phyloP scores from a whole-genome alignment of 768 basidiomycete genomes.

The Trametes maxima region DNA sequence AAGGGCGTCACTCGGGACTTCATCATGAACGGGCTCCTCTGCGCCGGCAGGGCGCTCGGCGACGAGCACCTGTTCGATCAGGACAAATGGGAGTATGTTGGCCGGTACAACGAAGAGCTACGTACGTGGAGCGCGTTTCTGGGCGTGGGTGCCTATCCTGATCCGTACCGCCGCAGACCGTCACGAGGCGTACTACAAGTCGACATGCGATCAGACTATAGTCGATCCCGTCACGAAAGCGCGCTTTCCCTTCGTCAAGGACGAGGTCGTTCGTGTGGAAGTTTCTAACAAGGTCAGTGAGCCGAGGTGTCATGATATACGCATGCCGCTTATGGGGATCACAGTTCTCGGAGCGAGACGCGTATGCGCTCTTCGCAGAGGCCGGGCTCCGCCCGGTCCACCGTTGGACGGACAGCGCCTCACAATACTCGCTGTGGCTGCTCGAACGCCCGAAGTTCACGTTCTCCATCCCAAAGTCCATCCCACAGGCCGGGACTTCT shows the following conservation, averaged over 20 bases:
- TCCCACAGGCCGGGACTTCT: background rate
- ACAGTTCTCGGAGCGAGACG: conserved; percentile 81
- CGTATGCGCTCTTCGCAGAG: conserved; percentile 65
- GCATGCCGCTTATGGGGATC: no score
- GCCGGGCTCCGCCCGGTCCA: conserved; percentile 83
- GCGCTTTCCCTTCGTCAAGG: conserved; percentile 57
- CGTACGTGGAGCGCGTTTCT: conserved; percentile 38
- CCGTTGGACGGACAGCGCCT: conserved; percentile 76
- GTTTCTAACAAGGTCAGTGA: conserved; percentile 77
- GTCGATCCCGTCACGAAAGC: conserved; percentile 48
- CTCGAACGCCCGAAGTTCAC: conserved; percentile 83
- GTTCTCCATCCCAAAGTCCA: conserved; percentile 66
- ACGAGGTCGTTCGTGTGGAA: conserved; percentile 85
- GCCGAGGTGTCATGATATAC: background rate
- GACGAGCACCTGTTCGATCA: conserved; percentile 64
- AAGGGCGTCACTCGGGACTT: conserved; percentile 73
- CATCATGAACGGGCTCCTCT: conserved; percentile 83
- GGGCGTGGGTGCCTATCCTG: background rate
- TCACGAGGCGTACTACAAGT: conserved; percentile 85
- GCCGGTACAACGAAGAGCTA: conserved; percentile 55
- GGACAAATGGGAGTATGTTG: conserved; percentile 75
- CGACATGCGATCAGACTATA: conserved; percentile 60
- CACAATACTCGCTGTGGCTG: conserved; percentile 85
- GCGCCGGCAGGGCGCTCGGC: conserved; percentile 69
- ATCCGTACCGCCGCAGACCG: conserved; percentile 49